phyloP scores from a whole-genome alignment of 345 rosid genomes.

The Salix viminalis region DNA sequence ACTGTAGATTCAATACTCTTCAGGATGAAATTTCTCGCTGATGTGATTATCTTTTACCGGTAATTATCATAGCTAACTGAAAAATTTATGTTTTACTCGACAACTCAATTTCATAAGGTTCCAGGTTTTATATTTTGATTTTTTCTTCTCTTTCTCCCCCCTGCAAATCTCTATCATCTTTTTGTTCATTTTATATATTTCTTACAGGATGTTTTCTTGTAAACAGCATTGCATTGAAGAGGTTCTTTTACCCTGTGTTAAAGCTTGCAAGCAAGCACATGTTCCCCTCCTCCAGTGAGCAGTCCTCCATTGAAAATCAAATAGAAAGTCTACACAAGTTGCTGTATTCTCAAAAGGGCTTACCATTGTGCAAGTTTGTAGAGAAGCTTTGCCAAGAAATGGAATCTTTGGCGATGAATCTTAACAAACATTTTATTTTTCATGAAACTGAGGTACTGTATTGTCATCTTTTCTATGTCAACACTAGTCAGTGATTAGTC shows the following conservation, averaged over 20 bases:
- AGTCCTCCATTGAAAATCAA: slow-evolving; percentile 27
- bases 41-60: slow-evolving; percentile 68
- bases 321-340: slow-evolving; percentile 46
- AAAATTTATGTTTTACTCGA: not conserved
- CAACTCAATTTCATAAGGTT: not conserved
- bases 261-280: slow-evolving; percentile 28
- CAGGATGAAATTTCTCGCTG: slow-evolving; percentile 57
- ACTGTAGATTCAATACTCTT: slow-evolving; percentile 36
- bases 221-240: slow-evolving; percentile 58
- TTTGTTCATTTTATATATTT: not conserved
- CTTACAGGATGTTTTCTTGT: slow-evolving; percentile 9
- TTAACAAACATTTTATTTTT: slow-evolving; percentile 40
- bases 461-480: not conserved
- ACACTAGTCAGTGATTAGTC: not conserved
- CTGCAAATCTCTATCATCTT: not conserved
- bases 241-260: slow-evolving; percentile 44
- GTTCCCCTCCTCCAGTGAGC: slow-evolving; percentile 19
- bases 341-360: slow-evolving; percentile 24
- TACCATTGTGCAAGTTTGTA: slow-evolving; percentile 25
- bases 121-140: not conserved
- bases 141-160: not conserved
- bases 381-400: slow-evolving; percentile 47
- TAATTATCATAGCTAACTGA: slow-evolving; percentile 23
- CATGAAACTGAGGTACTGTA: slow-evolving; percentile 57
- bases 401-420: slow-evolving; percentile 33